Conservation (phyloP, 2,329 filamentous ascomycete species). For the Pseudogymnoascus sp. region DNA sequence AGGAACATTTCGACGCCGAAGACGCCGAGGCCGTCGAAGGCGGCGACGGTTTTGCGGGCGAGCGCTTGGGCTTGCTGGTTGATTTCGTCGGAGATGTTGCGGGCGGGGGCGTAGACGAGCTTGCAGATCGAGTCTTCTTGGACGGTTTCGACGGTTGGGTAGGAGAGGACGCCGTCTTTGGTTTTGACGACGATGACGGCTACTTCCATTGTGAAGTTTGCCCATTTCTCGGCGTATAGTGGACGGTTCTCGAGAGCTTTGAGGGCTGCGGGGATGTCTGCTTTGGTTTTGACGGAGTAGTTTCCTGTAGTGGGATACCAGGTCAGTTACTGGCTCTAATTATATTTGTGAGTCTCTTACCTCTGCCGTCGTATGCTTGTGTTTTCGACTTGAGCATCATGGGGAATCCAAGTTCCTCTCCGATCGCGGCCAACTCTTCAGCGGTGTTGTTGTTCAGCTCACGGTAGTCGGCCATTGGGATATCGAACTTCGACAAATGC, state of each 20-base stretch:
- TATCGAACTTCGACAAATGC: constrained; percentile 58
- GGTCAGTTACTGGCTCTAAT: not conserved
- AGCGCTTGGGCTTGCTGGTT: constrained; percentile 63
- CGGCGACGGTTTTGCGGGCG: constrained; percentile 69
- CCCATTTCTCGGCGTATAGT: constrained; percentile 86
- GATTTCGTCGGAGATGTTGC: constrained; percentile 54
- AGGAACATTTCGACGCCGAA: constrained; percentile 98
- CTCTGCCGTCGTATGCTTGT: constrained; percentile 85
- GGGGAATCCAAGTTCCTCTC: constrained; percentile 63
- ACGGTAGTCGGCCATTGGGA: constrained; percentile 63
- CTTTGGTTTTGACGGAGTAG: constrained; percentile 51
- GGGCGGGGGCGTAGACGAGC: constrained; percentile 77
- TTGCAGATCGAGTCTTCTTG: constrained; percentile 96
- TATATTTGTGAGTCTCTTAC: constrained; percentile 34
- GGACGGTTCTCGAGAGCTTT: constrained; percentile 60
- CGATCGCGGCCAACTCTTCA: constrained; percentile 52
- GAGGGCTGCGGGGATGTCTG: constrained; percentile 58
- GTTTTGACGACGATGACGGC: constrained; percentile 94
- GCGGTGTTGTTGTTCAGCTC: constrained; percentile 49
- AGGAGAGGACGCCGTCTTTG: constrained; percentile 65
- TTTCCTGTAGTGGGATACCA: constrained; percentile 41
- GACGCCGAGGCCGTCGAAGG: constrained; percentile 80
- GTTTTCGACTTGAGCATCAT: constrained; percentile 90
- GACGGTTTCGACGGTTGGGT: constrained; percentile 86
- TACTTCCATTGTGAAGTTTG: constrained; percentile 76